Evolutionary conservation across 139 green algal genomes (phyloP), one percentile per base, ranked within the genome.

Genomic region (Raphidocelis subcapitata): DNA sequence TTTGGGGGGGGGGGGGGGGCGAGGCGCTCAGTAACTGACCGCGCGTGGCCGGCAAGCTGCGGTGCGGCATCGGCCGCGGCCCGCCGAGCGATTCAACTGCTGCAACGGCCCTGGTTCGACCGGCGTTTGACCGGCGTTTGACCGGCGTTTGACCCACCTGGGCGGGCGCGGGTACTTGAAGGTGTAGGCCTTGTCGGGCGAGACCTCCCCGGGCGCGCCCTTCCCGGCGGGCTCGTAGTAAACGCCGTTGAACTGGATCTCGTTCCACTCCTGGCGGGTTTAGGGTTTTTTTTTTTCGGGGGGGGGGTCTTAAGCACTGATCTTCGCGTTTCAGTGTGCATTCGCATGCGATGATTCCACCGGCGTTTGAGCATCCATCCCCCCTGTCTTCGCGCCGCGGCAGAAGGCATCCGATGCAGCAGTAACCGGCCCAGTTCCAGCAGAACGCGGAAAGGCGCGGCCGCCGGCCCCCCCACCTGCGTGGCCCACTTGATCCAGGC

Each of bases 401-500:
- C n/a, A n/a, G n/a, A 59, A 35, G 0, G 1, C 41, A 32, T 63
- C 41, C 29, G 20, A 52, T 36, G 63, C 54, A 62, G 21, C 8
- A 15, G 16, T 62, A 62, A 23, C 28, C 20, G 8, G 20, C 24
- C 54, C 54, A 62, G 20, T 12, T n/a, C 54, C 18, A 61, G 29
- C 63, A 55, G 56, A 18, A 69, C n/a, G 12, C 18, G 23, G 29
- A 54, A n/a, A n/a, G n/a, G n/a, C n/a, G n/a, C n/a, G 23, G 37
- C 26, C 23, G 54, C 21, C 52, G 80, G 18, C 56, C 77, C 79
- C 86, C 84, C 0, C 31, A 62, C 65, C 65, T 76, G 69, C 14
- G 93, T 97, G 41, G 92, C 92, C 90, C 92, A 97, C 81, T 92
- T 94, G 87, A 97, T 95, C 91, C 91, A 98, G 16, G 93, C 93